Percentiles rank a stretch among this genome's conserved stretches.
Evolutionary conservation across 768 basidiomycete species (phyloP).

Genomic region (Phylloporus sp.): DNA sequence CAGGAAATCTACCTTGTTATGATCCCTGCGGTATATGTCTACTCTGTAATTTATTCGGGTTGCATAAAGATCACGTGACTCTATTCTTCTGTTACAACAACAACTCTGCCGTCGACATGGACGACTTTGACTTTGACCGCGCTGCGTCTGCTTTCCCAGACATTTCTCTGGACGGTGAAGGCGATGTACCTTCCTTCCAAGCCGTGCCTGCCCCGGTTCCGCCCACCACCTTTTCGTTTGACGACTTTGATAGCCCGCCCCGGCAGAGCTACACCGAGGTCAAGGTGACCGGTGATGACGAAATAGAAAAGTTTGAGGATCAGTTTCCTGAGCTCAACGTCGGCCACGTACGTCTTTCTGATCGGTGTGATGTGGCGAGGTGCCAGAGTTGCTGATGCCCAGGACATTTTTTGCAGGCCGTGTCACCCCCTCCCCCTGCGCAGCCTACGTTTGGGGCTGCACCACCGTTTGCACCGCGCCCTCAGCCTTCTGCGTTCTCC

Average conservation of each 20-base stretch:
- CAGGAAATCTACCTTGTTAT: neutral
- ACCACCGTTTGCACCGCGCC: constrained; percentile 70
- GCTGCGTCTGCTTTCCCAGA: constrained; percentile 85
- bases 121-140: constrained; percentile 73
- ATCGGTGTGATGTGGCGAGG: constrained; percentile 12
- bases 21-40: neutral
- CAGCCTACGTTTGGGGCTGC: constrained; percentile 45
- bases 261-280: constrained; percentile 47
- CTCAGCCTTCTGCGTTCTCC: constrained; percentile 66
- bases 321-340: constrained; percentile 80
- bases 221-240: constrained; percentile 57
- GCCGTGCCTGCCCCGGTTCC: constrained; percentile 28
- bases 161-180: constrained; percentile 67
- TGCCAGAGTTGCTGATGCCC: neutral
- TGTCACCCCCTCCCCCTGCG: constrained; percentile 28
- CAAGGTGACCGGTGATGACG: constrained; percentile 81
- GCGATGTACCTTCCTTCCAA: constrained; percentile 48
- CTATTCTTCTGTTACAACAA: neutral
- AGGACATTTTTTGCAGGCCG: constrained; percentile 21
- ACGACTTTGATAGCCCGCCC: constrained; percentile 55
- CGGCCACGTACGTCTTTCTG: constrained; percentile 32
- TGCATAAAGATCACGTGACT: constrained; percentile 9
- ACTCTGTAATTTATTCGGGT: neutral
- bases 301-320: constrained; percentile 80
- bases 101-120: constrained; percentile 15